Conservation (phyloP, 2,329 filamentous ascomycete species). For the Aspergillus sp. region DNA sequence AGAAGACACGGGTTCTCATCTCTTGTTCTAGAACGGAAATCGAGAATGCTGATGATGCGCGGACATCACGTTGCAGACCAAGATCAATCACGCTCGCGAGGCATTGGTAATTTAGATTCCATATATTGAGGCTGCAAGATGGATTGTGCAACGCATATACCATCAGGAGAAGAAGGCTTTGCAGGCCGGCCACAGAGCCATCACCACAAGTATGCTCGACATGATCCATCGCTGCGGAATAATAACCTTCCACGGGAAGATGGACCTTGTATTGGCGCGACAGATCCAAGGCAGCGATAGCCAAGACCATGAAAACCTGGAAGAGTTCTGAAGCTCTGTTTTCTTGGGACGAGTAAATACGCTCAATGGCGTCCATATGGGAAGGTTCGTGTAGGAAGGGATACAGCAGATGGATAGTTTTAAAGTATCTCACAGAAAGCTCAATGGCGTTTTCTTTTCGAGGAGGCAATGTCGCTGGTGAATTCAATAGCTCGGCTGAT, state of each 20-base stretch:
- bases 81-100: conserved; percentile 47
- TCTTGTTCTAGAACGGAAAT: conserved; percentile 48
- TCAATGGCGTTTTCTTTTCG: conserved; percentile 34
- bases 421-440: conserved; percentile 44
- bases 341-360: conserved; percentile 27
- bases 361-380: conserved; percentile 30
- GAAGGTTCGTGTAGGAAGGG: conserved; percentile 45
- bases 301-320: conserved; percentile 50
- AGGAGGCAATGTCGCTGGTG: conserved; percentile 21
- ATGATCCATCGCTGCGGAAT: conserved; percentile 42
- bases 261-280: conserved; percentile 39
- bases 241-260: conserved; percentile 46
- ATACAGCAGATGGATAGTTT: conserved; percentile 43
- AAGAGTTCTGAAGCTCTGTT: conserved; percentile 33
- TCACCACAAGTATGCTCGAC: conserved; percentile 44
- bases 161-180: conserved; percentile 39
- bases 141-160: conserved; percentile 49
- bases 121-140: conserved; percentile 44
- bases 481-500: conserved; percentile 22
- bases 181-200: conserved; percentile 44
- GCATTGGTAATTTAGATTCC: conserved; percentile 52
- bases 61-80: conserved; percentile 47
- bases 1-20: conserved; percentile 51
- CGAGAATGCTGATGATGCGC: conserved; percentile 24
- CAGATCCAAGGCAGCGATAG: conserved; percentile 43